Percentiles rank a stretch among this genome's conserved stretches.
These are phyloP conservation scores for Trametes polyzona DNA, from an alignment of 1,284 basidiomycete genomes.

Conservation along the genomic window DNA sequence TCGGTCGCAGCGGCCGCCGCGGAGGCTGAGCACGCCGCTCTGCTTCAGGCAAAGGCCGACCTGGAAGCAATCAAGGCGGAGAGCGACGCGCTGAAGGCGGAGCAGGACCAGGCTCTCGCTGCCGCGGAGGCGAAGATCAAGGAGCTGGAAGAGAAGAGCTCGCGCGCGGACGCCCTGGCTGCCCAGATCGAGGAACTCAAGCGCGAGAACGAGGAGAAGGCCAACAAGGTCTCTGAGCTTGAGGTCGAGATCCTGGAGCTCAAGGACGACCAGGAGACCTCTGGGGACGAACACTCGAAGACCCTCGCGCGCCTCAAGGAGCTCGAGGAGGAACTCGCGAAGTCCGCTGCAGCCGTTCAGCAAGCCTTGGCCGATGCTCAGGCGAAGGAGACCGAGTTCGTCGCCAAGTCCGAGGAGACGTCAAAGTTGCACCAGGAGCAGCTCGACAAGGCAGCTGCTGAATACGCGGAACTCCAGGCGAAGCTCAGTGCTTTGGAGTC, in stretches of 20 bases:
- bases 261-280: slow-evolving; percentile 69
- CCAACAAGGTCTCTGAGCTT: slow-evolving; percentile 75
- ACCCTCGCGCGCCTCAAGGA: slow-evolving; percentile 50
- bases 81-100: slow-evolving; percentile 51
- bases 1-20: slow-evolving; percentile 52
- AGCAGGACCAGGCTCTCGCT: slow-evolving; percentile 52
- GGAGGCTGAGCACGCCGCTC: slow-evolving; percentile 62
- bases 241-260: slow-evolving; percentile 81
- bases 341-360: slow-evolving; percentile 51
- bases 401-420: slow-evolving; percentile 44
- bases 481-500: slow-evolving; percentile 51
- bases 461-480: slow-evolving; percentile 48
- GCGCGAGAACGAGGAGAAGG: slow-evolving; percentile 73
- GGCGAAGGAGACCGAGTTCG: slow-evolving; percentile 53
- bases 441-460: slow-evolving; percentile 47
- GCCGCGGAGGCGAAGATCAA: slow-evolving; percentile 50
- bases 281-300: slow-evolving; percentile 60
- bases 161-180: slow-evolving; percentile 49
- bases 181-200: slow-evolving; percentile 60
- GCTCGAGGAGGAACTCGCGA: slow-evolving; percentile 56
- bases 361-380: slow-evolving; percentile 56
- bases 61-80: slow-evolving; percentile 61
- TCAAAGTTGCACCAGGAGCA: slow-evolving; percentile 51
- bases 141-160: slow-evolving; percentile 48
- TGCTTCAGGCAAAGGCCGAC: slow-evolving; percentile 66